Evolutionary conservation across 177 flowering plant genomes (phyloP).

Genomic region (Telopea speciosissima): DNA sequence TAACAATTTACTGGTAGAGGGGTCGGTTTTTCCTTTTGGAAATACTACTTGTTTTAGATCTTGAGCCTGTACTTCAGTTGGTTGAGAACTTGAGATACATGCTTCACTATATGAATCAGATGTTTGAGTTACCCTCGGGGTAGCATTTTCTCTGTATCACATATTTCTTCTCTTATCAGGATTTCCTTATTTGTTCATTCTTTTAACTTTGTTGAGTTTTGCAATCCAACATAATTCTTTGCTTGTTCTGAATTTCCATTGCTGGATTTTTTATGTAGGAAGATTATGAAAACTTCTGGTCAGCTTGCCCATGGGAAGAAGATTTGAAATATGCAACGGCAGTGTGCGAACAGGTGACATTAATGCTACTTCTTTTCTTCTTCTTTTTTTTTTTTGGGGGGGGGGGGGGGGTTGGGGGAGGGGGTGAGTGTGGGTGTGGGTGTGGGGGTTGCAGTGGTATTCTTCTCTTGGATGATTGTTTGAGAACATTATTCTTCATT

Average conservation of each 20-base stretch:
- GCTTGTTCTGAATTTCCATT: slow-evolving; percentile 9
- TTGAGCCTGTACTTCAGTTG: background rate
- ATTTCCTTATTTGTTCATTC: background rate
- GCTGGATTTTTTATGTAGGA: slow-evolving; percentile 46
- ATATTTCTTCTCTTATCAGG: background rate
- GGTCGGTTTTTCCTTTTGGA: background rate
- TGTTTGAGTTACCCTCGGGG: background rate
- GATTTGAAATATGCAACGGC: slow-evolving; percentile 81
- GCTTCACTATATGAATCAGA: background rate
- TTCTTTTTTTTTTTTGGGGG: too few relatives aligned
- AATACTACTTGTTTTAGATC: background rate
- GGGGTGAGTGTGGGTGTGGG: too few relatives aligned
- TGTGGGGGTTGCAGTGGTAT: background rate
- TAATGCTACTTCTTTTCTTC: too few relatives aligned
- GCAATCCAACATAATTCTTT: background rate
- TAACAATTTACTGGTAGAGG: too few relatives aligned
- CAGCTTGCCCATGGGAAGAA: slow-evolving; percentile 97
- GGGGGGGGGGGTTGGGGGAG: too few relatives aligned
- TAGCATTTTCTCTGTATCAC: background rate
- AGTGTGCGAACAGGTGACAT: slow-evolving; percentile 76
- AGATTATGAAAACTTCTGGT: slow-evolving; percentile 90
- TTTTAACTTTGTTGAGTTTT: background rate
- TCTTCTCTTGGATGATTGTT: slow-evolving; percentile 1
- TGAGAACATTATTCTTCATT: background rate
- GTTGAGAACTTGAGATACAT: background rate